A percentile compares a stretch with the other conserved stretches of the same genome.
Evolutionary conservation across 768 basidiomycete species (phyloP).

Genomic region (Galerina marginata): DNA sequence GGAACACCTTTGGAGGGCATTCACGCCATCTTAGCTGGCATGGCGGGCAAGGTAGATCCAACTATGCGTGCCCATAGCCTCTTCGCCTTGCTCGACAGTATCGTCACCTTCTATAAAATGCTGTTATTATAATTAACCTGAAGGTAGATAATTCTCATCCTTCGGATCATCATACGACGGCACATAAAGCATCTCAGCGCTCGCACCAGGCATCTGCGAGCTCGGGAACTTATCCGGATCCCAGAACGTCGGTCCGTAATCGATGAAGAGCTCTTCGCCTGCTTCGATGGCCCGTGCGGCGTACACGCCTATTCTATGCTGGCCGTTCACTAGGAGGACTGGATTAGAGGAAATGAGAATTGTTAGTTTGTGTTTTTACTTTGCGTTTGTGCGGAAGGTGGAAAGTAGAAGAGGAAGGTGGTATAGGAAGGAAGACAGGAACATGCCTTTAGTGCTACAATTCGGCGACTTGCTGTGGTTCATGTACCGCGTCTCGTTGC

Average conservation of each 20-base stretch:
- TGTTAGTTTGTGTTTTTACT: not conserved
- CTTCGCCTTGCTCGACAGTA: no score
- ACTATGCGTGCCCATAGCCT: no score
- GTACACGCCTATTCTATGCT: conserved; percentile 69
- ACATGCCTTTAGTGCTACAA: conserved; percentile 51
- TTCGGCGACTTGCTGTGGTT: conserved; percentile 58
- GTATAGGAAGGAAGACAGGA: no score
- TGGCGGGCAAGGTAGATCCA: no score
- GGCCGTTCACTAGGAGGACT: conserved; percentile 69
- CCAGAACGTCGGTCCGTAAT: conserved; percentile 61
- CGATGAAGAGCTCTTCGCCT: conserved; percentile 58
- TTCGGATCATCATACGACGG: conserved; percentile 2
- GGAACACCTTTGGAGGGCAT: no score
- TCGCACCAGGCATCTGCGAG: not conserved
- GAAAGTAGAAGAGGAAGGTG: not conserved
- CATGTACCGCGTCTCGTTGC: conserved; percentile 72
- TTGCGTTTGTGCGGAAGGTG: not conserved
- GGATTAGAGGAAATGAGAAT: not conserved
- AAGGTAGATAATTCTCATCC: no score
- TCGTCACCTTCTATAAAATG: no score
- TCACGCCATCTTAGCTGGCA: no score
- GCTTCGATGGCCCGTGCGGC: conserved; percentile 43
- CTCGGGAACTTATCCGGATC: not conserved
- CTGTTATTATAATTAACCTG: no score
- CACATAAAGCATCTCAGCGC: no score